Evolutionary conservation across 768 basidiomycete genomes (phyloP).

Genomic region (Lactarius sp.): DNA sequence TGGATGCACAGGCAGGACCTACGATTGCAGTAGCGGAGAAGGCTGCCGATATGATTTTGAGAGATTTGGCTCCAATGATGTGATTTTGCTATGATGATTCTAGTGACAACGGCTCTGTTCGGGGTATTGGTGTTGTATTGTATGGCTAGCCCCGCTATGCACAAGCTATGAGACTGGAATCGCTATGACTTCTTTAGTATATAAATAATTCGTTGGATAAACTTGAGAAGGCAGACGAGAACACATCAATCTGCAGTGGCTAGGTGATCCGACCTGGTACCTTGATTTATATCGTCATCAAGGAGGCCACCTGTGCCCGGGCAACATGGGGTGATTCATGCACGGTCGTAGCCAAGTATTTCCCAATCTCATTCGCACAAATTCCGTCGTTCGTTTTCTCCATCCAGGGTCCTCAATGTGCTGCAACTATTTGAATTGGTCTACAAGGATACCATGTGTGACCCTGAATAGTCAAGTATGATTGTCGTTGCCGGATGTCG

Average conservation of each 20-base stretch:
- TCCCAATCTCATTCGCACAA: not conserved
- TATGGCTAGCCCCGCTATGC: no score
- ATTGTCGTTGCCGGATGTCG: not conserved
- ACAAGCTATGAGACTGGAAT: no score
- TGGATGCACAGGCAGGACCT: slow-evolving; percentile 27
- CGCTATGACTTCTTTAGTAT: no score
- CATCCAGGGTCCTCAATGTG: not conserved
- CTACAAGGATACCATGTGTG: not conserved
- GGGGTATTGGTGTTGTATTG: not conserved
- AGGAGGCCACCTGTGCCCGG: not conserved
- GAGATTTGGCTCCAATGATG: slow-evolving; percentile 4
- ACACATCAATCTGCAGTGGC: not conserved
- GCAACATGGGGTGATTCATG: not conserved
- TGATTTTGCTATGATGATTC: not conserved
- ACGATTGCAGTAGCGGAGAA: slow-evolving; percentile 32
- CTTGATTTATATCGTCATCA: no score
- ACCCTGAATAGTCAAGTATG: not conserved
- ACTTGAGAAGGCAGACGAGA: not conserved
- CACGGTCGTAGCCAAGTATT: not conserved
- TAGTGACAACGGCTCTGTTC: not conserved
- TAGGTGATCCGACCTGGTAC: no score
- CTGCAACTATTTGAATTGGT: not conserved
- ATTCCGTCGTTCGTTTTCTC: not conserved
- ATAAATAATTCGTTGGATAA: no score
- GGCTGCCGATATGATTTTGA: slow-evolving; percentile 32